Evolutionary conservation across 129 eudicot genomes (phyloP).

Genomic region (Arctium lappa): DNA sequence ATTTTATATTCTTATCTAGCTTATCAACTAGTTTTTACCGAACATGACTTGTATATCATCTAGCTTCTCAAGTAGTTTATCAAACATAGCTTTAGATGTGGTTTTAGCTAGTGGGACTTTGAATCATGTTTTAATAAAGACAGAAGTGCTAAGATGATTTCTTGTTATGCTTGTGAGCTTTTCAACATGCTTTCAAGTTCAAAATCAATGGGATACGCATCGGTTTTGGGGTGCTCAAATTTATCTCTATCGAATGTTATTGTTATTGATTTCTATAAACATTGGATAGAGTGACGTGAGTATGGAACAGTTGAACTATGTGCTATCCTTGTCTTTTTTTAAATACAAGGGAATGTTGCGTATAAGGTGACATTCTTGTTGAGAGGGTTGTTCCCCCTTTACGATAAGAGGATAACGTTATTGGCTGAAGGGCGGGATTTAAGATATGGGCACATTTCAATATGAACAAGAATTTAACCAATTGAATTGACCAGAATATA

Average conservation of each 20-base stretch:
- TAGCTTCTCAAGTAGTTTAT: background rate
- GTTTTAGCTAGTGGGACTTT: background rate
- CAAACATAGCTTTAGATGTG: background rate
- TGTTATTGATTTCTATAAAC: background rate
- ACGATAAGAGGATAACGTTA: background rate
- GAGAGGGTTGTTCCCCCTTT: background rate
- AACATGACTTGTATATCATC: background rate
- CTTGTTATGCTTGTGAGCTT: background rate
- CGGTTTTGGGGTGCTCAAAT: background rate
- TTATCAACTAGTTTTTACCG: background rate
- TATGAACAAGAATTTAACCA: background rate
- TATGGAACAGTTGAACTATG: background rate
- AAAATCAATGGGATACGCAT: background rate
- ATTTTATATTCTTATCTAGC: background rate
- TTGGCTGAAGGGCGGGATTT: background rate
- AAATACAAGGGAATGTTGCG: background rate
- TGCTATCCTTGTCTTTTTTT: background rate
- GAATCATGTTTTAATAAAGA: background rate
- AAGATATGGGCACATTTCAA: background rate
- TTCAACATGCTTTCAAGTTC: background rate
- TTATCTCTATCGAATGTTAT: background rate
- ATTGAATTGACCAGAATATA: constrained; percentile 6
- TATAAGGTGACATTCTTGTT: background rate
- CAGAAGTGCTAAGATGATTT: background rate
- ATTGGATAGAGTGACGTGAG: background rate